These are phyloP conservation scores for Euphorbia peplus DNA, from an alignment of 345 rosid species.

Conservation along the genomic window DNA sequence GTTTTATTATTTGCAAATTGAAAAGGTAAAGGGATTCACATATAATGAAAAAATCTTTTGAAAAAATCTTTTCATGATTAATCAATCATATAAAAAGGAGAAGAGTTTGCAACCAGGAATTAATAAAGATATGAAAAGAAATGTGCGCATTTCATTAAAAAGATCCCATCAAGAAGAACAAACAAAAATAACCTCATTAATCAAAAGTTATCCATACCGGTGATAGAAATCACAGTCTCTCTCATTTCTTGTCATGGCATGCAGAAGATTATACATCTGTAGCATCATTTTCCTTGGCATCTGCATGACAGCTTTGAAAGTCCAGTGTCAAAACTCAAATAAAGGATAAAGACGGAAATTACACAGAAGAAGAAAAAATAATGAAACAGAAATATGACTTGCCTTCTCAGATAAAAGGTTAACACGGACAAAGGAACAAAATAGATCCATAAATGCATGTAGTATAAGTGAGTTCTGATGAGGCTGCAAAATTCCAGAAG, in stretches of 20 bases:
- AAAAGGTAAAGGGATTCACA: background rate
- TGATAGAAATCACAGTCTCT: constrained; percentile 97
- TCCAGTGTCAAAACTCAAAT: constrained; percentile 11
- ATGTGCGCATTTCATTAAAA: constrained; percentile 2
- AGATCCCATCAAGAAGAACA: constrained; percentile 1
- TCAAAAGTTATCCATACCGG: constrained; percentile 52
- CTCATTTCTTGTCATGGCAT: constrained; percentile 89
- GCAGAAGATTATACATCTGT: constrained; percentile 90
- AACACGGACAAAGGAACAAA: constrained; percentile 91
- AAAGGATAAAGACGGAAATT: background rate
- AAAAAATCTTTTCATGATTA: background rate
- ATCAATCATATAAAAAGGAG: background rate
- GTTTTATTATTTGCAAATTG: background rate
- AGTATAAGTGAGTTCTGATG: constrained; percentile 97
- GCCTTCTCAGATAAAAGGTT: constrained; percentile 96
- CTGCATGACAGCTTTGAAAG: constrained; percentile 42
- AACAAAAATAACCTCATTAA: constrained; percentile 10
- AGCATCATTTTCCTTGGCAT: constrained; percentile 96
- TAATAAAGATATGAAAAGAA: background rate
- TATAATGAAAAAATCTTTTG: background rate
- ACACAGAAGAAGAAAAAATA: constrained; percentile 1
- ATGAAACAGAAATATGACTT: constrained; percentile 29
- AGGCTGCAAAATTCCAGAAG: constrained; percentile 81
- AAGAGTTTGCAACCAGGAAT: background rate
- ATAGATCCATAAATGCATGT: constrained; percentile 97